phyloP scores from a whole-genome alignment of 345 rosid genomes.

The Brassica napus region DNA sequence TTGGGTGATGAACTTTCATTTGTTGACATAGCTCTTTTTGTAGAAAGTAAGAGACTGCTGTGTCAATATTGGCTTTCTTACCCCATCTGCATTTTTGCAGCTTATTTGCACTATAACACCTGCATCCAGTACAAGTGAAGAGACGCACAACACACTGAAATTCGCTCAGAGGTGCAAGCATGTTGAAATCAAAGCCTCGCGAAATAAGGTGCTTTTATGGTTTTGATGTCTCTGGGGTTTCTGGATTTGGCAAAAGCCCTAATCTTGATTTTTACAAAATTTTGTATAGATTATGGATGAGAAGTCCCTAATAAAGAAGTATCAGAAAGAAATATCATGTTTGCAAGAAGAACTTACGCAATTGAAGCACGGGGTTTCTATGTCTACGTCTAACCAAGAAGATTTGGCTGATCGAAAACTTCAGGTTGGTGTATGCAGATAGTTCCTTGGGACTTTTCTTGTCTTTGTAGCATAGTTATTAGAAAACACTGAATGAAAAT shows the following conservation, averaged over 20 bases:
- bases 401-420: constrained; percentile 77
- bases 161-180: constrained; percentile 97
- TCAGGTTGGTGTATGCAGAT: constrained; percentile 55
- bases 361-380: constrained; percentile 59
- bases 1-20: constrained; percentile 12
- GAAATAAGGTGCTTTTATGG: constrained; percentile 74
- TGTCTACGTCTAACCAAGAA: constrained; percentile 75
- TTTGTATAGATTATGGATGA: constrained; percentile 86
- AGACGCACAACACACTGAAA: constrained; percentile 96
- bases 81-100: constrained; percentile 43
- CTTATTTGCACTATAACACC: constrained; percentile 99
- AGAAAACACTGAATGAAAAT: constrained; percentile 2
- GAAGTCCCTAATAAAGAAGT: constrained; percentile 94
- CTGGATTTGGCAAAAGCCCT: constrained; percentile 1
- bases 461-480: neutral
- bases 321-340: constrained; percentile 90
- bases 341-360: constrained; percentile 92
- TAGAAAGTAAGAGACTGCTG: constrained; percentile 12
- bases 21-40: constrained; percentile 14
- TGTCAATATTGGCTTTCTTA: constrained; percentile 23
- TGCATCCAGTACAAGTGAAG: constrained; percentile 95
- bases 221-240: constrained; percentile 11
- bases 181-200: constrained; percentile 94
- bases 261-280: constrained; percentile 18
- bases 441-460: constrained; percentile 17